Conservation (phyloP, 83 land plant genomes). For the Picea mariana region DNA sequence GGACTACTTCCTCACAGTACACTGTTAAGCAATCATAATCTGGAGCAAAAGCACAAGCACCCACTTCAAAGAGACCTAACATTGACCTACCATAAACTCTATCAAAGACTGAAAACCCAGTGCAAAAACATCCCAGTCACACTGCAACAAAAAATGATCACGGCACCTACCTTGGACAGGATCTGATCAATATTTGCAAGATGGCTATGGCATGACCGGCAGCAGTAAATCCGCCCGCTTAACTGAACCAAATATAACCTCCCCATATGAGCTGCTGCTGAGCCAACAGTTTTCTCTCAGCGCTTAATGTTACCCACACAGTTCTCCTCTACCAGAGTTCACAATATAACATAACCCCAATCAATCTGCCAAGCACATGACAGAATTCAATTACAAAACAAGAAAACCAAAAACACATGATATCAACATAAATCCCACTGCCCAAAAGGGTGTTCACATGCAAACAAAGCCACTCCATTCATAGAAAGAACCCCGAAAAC, state of each 20-base stretch:
- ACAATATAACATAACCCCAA: too few species aligned
- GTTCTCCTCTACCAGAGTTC: not conserved
- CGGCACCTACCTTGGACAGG: constrained; percentile 44
- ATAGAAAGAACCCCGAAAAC: too few species aligned
- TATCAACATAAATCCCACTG: too few species aligned
- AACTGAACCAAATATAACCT: constrained; percentile 45
- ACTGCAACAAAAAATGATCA: not conserved
- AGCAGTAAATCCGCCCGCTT: constrained; percentile 60
- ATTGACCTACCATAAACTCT: not conserved
- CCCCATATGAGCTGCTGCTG: constrained; percentile 34
- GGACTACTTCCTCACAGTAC: not conserved
- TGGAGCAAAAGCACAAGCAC: not conserved
- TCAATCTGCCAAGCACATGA: too few species aligned
- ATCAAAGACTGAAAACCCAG: not conserved
- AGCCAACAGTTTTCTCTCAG: not conserved
- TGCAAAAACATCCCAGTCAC: not conserved
- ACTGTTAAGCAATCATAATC: not conserved
- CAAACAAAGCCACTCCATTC: too few species aligned
- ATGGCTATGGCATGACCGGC: constrained; percentile 61
- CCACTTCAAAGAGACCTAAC: not conserved
- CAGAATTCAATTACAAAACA: too few species aligned
- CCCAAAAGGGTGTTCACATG: too few species aligned
- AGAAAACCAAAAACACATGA: too few species aligned
- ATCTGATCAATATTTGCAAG: constrained; percentile 52
- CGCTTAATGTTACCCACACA: not conserved